Percentiles rank a stretch among this genome's conserved stretches.
Conservation (phyloP, 176 grass and related monocot species). For the Paspalum vaginatum region DNA sequence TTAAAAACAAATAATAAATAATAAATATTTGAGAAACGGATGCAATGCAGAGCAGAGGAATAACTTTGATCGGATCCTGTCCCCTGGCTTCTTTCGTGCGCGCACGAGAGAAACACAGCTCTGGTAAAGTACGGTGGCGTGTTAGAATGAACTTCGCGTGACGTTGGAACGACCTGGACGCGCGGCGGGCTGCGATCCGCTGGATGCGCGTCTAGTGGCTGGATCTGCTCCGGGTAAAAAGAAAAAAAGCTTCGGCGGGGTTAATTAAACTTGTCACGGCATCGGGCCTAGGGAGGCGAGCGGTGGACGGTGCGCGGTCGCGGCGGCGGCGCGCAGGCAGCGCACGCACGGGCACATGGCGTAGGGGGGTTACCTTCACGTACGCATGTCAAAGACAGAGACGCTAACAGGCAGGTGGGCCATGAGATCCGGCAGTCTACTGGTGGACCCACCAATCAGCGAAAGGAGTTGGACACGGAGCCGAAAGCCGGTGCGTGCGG, state of each 20-base stretch:
- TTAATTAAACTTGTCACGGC: not conserved
- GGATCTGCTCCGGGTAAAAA: not conserved
- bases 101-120: too few relatives aligned
- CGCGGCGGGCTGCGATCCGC: rapidly evolving
- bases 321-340: not conserved
- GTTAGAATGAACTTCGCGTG: too few relatives aligned
- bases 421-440: not conserved
- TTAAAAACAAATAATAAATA: too few relatives aligned
- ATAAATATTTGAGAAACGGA: too few relatives aligned
- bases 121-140: too few relatives aligned
- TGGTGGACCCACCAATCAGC: not conserved
- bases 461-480: not conserved
- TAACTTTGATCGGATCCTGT: too few relatives aligned
- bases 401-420: not conserved
- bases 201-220: not conserved
- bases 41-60: too few relatives aligned
- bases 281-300: not conserved
- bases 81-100: too few relatives aligned
- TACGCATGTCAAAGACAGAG: too few relatives aligned
- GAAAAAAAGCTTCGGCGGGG: not conserved
- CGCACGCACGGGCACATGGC: too few relatives aligned
- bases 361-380: too few relatives aligned
- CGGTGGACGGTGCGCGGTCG: not conserved
- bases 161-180: not conserved
- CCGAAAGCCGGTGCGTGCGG: not conserved